Percentiles rank a stretch among this genome's conserved stretches.
Conservation (phyloP, 345 rosid genomes). For the Dipteronia sinensis region DNA sequence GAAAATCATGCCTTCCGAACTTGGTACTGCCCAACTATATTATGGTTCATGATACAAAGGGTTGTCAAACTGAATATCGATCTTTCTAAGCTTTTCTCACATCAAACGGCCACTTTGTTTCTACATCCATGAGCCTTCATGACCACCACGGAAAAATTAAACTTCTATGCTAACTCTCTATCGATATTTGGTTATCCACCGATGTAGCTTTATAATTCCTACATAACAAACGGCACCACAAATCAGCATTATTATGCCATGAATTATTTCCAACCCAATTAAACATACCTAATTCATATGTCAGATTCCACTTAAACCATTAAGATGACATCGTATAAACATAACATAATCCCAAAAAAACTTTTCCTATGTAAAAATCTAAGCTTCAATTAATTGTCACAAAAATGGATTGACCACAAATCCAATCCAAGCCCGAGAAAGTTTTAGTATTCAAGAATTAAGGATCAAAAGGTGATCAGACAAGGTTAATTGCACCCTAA, state of each 20-base stretch:
- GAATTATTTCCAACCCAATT: no score
- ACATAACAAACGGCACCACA: not conserved
- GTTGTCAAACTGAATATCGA: not conserved
- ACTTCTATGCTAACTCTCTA: not conserved
- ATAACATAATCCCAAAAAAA: no score
- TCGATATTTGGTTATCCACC: not conserved
- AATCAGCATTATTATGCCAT: not conserved
- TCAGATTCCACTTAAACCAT: no score
- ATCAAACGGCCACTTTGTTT: not conserved
- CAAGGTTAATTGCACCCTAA: no score
- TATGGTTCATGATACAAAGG: not conserved
- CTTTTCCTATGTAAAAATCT: no score
- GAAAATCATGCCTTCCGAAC: conserved; percentile 1
- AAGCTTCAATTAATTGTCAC: no score
- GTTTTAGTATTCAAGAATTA: no score
- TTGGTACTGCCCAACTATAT: not conserved
- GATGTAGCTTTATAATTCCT: not conserved
- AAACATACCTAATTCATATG: no score
- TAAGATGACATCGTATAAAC: no score
- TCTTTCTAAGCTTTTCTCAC: not conserved
- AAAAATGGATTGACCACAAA: no score
- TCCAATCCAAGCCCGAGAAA: no score
- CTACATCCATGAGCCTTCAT: not conserved
- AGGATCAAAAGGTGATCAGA: no score
- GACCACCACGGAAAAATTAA: not conserved